Conservation (phyloP, 768 basidiomycete species). For the Piloderma croceum region DNA sequence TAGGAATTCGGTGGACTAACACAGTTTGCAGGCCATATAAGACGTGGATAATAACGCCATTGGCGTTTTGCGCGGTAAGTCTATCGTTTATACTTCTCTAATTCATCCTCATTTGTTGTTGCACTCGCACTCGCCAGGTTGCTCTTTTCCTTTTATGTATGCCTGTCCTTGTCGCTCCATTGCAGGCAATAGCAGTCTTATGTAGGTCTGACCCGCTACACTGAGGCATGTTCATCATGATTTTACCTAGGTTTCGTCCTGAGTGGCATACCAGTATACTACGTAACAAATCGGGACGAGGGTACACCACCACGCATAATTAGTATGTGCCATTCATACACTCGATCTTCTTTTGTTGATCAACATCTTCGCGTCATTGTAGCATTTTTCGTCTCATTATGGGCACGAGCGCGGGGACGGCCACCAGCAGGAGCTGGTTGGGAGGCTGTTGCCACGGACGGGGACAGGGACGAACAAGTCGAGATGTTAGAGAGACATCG, state of each 20-base stretch:
- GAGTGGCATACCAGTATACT: slow-evolving; percentile 78
- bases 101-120: slow-evolving; percentile 1
- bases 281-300: slow-evolving; percentile 57
- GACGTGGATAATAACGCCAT: slow-evolving; percentile 86
- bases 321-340: slow-evolving; percentile 28
- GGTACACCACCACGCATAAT: slow-evolving; percentile 26
- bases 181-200: slow-evolving; percentile 81
- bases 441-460: slow-evolving; percentile 70
- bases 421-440: slow-evolving; percentile 58
- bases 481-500: slow-evolving; percentile 51
- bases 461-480: slow-evolving; percentile 58
- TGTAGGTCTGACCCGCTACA: slow-evolving; percentile 41
- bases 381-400: slow-evolving; percentile 26
- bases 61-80: slow-evolving; percentile 81
- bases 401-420: slow-evolving; percentile 44
- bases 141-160: slow-evolving; percentile 88
- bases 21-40: slow-evolving; percentile 70
- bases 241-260: slow-evolving; percentile 60
- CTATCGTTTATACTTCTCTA: slow-evolving; percentile 8
- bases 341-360: slow-evolving; percentile 12
- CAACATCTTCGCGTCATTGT: slow-evolving; percentile 1
- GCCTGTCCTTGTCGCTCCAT: slow-evolving; percentile 90
- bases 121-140: slow-evolving; percentile 42
- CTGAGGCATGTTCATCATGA: slow-evolving; percentile 3
- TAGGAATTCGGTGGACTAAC: slow-evolving; percentile 1